A percentile compares a stretch with the other conserved stretches of the same genome.
phyloP scores from a whole-genome alignment of 371 early-diverging fungal species.

The Rhizopus microsporus region DNA sequence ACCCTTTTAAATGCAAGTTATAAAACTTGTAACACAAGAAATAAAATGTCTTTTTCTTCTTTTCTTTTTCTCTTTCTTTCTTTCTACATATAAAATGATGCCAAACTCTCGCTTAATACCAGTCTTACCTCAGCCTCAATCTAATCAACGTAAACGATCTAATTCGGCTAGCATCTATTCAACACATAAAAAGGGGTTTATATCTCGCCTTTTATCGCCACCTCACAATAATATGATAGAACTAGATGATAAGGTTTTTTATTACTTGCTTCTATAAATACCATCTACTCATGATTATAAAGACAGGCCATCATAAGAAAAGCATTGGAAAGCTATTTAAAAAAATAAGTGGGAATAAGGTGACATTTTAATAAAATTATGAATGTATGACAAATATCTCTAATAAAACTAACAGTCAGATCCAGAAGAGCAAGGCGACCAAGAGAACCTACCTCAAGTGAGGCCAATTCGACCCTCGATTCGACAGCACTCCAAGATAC shows the following conservation, averaged over 20 bases:
- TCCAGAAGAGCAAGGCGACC: conserved; percentile 1
- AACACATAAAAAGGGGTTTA: conserved; percentile 19
- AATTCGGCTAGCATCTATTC: conserved; percentile 14
- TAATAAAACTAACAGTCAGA: no score
- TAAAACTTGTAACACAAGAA: conserved; percentile 19
- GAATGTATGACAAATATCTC: not conserved
- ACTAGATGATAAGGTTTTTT: no score
- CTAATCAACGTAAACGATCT: conserved; percentile 17
- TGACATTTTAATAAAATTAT: conserved; percentile 9
- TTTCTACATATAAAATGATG: conserved; percentile 16
- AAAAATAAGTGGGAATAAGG: conserved; percentile 18
- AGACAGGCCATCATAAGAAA: not conserved
- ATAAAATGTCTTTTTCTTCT: conserved; percentile 1
- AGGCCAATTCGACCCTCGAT: conserved; percentile 15
- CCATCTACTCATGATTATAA: not conserved
- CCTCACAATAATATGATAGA: no score
- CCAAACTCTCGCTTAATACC: conserved; percentile 31
- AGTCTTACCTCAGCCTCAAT: conserved; percentile 7
- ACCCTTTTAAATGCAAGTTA: conserved; percentile 22
- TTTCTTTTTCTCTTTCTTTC: conserved; percentile 9
- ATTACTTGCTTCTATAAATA: not conserved
- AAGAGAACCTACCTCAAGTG: conserved; percentile 17
- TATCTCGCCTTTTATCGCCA: conserved; percentile 17
- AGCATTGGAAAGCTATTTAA: conserved; percentile 28
- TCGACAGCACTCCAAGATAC: conserved; percentile 20